Evolutionary conservation across 768 basidiomycete genomes (phyloP).

Genomic region (Boletellus sp.): DNA sequence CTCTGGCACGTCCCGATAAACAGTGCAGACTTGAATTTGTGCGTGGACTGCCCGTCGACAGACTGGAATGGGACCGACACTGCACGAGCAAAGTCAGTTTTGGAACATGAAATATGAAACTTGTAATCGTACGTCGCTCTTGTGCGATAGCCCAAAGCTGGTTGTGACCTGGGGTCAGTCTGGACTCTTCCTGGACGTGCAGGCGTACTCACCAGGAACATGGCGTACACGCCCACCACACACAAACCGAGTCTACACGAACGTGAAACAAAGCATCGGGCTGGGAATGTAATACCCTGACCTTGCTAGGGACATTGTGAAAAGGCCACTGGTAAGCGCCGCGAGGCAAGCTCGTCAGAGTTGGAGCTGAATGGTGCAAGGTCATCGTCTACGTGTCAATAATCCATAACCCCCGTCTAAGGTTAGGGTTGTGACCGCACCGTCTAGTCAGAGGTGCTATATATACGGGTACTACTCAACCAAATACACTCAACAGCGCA

Average conservation of each 20-base stretch:
- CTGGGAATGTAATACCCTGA: background rate
- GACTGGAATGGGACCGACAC: conserved; percentile 84
- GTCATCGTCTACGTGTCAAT: conserved; percentile 27
- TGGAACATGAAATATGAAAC: background rate
- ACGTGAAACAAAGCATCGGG: background rate
- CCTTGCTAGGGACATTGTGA: conserved; percentile 29
- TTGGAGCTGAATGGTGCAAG: too few species aligned
- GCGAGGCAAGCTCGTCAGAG: background rate
- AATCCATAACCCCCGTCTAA: conserved; percentile 14
- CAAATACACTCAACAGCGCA: too few species aligned
- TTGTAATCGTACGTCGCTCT: conserved; percentile 68
- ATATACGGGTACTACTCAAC: too few species aligned
- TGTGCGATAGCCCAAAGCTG: conserved; percentile 92
- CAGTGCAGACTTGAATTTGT: conserved; percentile 81
- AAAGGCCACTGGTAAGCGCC: background rate
- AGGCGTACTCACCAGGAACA: conserved; percentile 71
- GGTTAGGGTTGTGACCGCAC: conserved; percentile 15
- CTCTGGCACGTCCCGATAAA: conserved; percentile 87
- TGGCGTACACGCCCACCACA: conserved; percentile 84
- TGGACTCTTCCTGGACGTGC: background rate
- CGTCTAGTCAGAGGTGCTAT: too few species aligned
- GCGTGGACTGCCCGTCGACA: conserved; percentile 54
- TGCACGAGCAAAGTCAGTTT: conserved; percentile 26
- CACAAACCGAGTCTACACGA: conserved; percentile 63
- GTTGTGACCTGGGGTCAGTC: conserved; percentile 4